These are phyloP conservation scores for Bidens hawaiensis DNA, from an alignment of 140 eudicot genomes.

Conservation along the genomic window DNA sequence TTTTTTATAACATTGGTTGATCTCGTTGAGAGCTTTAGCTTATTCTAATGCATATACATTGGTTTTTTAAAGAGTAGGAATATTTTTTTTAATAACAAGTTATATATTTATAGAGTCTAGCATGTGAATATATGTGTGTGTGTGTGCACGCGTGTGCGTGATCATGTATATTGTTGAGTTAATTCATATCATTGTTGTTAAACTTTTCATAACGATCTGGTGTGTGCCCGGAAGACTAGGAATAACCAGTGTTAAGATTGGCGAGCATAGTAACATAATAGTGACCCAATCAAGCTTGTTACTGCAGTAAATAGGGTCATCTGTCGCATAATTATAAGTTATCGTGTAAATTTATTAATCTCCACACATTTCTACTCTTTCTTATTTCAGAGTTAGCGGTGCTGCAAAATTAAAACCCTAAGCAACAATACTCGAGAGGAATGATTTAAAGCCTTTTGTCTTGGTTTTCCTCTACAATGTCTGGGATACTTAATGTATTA, in stretches of 20 bases:
- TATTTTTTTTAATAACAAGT: not conserved
- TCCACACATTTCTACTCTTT: not conserved
- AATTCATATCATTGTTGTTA: conserved; percentile 1
- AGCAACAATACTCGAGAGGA: conserved; percentile 18
- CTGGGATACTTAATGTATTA: conserved; percentile 56
- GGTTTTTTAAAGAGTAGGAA: not conserved
- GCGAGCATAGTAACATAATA: not conserved
- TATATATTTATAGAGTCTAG: not conserved
- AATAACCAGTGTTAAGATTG: conserved; percentile 5
- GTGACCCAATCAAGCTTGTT: not conserved
- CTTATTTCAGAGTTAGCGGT: conserved; percentile 16
- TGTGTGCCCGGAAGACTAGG: not conserved
- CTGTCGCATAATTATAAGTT: not conserved
- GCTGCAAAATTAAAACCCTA: conserved; percentile 9
- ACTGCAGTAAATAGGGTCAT: not conserved
- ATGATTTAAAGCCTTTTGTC: conserved; percentile 37
- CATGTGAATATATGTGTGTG: not conserved
- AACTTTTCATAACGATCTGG: not conserved
- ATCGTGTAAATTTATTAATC: not conserved
- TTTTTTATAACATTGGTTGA: not conserved
- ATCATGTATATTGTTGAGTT: not conserved
- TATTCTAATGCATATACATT: not conserved
- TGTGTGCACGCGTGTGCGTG: not conserved
- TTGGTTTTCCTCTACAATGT: conserved; percentile 42
- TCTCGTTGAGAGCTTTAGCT: not conserved